These are phyloP conservation scores for Melastoma malabathricum DNA, from an alignment of 345 rosid species.

Conservation along the genomic window DNA sequence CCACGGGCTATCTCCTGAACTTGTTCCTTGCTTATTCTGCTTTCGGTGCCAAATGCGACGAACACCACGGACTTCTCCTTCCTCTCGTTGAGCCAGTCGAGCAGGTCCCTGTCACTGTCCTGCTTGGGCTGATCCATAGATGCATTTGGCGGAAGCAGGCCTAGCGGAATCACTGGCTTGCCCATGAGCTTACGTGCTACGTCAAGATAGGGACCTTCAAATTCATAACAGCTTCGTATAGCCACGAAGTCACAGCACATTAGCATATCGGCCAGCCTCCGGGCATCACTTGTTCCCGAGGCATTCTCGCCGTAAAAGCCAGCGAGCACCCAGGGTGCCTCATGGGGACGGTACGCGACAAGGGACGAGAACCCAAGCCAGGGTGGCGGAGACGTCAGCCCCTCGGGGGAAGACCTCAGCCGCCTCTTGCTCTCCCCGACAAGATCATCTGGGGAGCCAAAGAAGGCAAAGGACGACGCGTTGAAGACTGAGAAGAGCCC, in stretches of 20 bases:
- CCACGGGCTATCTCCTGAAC: slow-evolving; percentile 18
- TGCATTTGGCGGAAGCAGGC: slow-evolving; percentile 12
- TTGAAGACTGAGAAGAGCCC: slow-evolving; percentile 8
- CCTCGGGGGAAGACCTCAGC: slow-evolving; percentile 3
- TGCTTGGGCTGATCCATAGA: neutral
- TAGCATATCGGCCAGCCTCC: slow-evolving; percentile 3
- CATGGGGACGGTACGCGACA: slow-evolving; percentile 1
- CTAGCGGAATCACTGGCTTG: slow-evolving; percentile 14
- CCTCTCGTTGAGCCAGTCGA: slow-evolving; percentile 17
- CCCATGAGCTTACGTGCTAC: neutral
- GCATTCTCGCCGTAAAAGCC: slow-evolving; percentile 5
- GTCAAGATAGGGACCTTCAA: slow-evolving; percentile 11
- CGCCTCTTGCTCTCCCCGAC: slow-evolving; percentile 2
- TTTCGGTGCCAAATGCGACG: slow-evolving; percentile 21
- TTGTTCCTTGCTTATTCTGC: slow-evolving; percentile 13
- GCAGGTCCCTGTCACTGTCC: neutral
- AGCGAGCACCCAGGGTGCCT: slow-evolving; percentile 1
- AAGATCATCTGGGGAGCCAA: slow-evolving; percentile 3
- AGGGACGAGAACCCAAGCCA: slow-evolving; percentile 16
- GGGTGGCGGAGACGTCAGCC: slow-evolving; percentile 5
- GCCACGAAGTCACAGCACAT: slow-evolving; percentile 3
- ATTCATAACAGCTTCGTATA: slow-evolving; percentile 14
- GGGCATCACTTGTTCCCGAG: slow-evolving; percentile 6
- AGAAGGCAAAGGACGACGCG: neutral
- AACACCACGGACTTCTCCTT: slow-evolving; percentile 16